Base-by-base conservation (phyloP, 257 asterid genomes). In the Gentiana dahurica region DNA sequence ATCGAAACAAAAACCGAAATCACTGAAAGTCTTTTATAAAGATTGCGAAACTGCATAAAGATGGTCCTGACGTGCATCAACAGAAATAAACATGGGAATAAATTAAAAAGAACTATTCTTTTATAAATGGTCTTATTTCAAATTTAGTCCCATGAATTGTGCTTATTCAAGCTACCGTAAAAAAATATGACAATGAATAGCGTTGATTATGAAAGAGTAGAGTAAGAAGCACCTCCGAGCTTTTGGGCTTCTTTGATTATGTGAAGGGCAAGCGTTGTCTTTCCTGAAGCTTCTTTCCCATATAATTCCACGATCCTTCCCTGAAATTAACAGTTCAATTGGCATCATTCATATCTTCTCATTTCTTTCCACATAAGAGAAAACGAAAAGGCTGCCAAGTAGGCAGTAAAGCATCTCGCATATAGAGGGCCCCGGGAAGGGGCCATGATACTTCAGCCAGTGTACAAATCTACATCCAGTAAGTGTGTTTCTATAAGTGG, bases 251-350 rank as follows among this genome's bases (percentile, higher is more conserved):
- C 97, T 77, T 71, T 85, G 71, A 92, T 75, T 51, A 81, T 81
- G 76, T 92, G 97, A 46, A 92, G 75, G 11, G 98, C 97, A 34
- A 92, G 90, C 24, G 97, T 88, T 32, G 98, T 92, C 94, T 92
- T 88, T 63, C 98, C 98, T 5, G 97, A 88, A 65, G 97, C 97
- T 80, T 92, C 98, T 64, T 77, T 94, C 59, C 98, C 97, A 59
- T 81, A 92, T 38, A 92, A 75, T 72, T 92, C 97, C 35, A 92
- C 81, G 75, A 92, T 81, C 73, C 98, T 80, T 66, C 98, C 98
- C 97, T 88, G 64, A 53, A 60, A 53, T 54, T 53, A 63, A 36
- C 45, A 45, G 54, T 36, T 64, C 47, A 5, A 46, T 34, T 52
- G 46, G 52, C 34, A 47, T n/a, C 1, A 45, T 60, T 51, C 34